A percentile compares a stretch with the other conserved stretches of the same genome.
Evolutionary conservation across 176 grass and related monocot genomes (phyloP).

Genomic region (Urochloa ruziziensis): DNA sequence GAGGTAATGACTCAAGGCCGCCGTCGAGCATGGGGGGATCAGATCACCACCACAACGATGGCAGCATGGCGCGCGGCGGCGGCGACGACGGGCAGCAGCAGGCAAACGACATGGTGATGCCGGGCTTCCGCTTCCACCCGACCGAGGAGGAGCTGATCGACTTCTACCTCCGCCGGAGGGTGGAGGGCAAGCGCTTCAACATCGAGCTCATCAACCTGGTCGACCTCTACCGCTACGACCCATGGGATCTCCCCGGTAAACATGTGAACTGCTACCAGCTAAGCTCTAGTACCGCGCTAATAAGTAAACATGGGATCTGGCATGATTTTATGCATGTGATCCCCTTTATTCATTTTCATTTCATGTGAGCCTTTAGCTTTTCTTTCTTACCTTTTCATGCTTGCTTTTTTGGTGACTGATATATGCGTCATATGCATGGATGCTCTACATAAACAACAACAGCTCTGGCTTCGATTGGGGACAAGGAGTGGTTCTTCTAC

Average conservation of each 20-base stretch:
- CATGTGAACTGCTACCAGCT: conserved; percentile 3
- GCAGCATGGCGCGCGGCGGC: conserved; percentile 17
- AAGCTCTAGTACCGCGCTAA: not conserved
- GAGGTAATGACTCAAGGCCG: conserved; percentile 41
- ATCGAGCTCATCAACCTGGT: conserved; percentile 81
- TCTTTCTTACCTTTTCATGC: conserved; percentile 10
- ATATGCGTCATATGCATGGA: not conserved
- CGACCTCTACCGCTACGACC: conserved; percentile 93
- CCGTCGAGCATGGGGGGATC: conserved; percentile 45
- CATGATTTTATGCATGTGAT: conserved; percentile 57
- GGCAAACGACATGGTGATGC: conserved; percentile 85
- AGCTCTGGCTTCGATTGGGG: conserved; percentile 77
- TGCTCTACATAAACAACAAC: conserved; percentile 33
- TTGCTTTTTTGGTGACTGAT: not conserved
- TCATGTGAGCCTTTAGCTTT: conserved; percentile 21
- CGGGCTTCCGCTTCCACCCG: conserved; percentile 98
- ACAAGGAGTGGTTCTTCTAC: conserved; percentile 97
- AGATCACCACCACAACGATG: conserved; percentile 7
- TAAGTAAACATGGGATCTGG: not conserved
- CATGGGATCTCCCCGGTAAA: conserved; percentile 91
- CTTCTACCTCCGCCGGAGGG: conserved; percentile 97
- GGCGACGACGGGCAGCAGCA: conserved; percentile 42
- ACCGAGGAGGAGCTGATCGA: conserved; percentile 98
- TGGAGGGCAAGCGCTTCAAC: conserved; percentile 91
- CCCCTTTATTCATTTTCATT: not conserved